These are phyloP conservation scores for Ocimum tenuiflorum DNA, from an alignment of 257 asterid genomes.

Conservation along the genomic window DNA sequence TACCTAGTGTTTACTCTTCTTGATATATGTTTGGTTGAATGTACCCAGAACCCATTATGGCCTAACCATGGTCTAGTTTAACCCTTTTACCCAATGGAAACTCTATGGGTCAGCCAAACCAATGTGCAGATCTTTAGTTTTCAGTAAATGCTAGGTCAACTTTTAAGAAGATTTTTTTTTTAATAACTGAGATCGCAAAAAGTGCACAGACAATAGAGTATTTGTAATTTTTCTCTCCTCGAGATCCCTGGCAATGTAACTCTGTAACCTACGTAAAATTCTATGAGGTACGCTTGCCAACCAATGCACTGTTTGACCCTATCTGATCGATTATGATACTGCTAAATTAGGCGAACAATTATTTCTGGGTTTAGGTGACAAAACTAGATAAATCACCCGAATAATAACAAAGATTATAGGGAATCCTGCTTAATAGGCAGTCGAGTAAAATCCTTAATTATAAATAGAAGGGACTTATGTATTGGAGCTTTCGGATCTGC, in stretches of 20 bases:
- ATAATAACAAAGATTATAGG: background rate
- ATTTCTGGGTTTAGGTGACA: background rate
- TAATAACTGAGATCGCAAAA: too few species aligned
- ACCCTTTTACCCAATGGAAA: background rate
- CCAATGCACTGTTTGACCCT: background rate
- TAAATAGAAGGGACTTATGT: background rate
- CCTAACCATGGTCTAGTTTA: background rate
- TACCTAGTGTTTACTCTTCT: background rate
- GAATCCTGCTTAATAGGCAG: background rate
- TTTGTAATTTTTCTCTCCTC: too few species aligned
- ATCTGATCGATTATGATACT: background rate
- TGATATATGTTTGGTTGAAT: background rate
- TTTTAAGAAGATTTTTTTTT: too few species aligned
- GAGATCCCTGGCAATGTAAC: too few species aligned
- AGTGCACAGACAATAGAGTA: too few species aligned
- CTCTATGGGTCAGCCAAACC: background rate
- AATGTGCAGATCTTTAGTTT: background rate
- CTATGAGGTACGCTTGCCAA: too few species aligned
- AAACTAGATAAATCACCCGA: background rate
- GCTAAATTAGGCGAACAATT: background rate
- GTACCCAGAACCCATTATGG: background rate
- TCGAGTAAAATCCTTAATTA: background rate
- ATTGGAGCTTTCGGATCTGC: background rate
- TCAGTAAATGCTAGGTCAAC: too few species aligned
- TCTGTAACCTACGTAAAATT: too few species aligned